Percentiles rank a stretch among this genome's conserved stretches.
Conservation (phyloP, 2,329 filamentous ascomycete genomes). For the Penicillium sp. region DNA sequence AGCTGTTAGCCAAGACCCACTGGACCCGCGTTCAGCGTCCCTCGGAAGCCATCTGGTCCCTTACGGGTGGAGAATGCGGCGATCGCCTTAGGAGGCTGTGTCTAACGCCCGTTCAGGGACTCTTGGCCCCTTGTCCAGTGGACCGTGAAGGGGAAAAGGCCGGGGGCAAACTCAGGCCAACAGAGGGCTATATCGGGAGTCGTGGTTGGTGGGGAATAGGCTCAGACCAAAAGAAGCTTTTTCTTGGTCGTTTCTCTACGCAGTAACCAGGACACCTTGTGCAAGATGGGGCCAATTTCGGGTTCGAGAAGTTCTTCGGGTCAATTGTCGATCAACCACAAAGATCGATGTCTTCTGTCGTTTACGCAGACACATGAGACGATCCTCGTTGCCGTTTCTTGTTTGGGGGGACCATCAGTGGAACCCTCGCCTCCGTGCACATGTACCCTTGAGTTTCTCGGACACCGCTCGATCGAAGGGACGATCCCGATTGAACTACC, state of each 20-base stretch:
- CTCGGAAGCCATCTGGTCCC: slow-evolving; percentile 34
- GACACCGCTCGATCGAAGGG: slow-evolving; percentile 3
- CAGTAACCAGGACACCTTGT: background rate
- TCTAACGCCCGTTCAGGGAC: slow-evolving; percentile 23
- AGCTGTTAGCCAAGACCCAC: slow-evolving; percentile 28
- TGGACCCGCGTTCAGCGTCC: slow-evolving; percentile 27
- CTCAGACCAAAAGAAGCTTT: background rate
- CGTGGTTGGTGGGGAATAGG: background rate
- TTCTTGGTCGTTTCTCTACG: background rate
- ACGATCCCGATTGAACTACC: slow-evolving; percentile 7
- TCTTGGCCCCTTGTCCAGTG: slow-evolving; percentile 6
- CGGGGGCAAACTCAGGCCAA: background rate
- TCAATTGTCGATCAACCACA: slow-evolving; percentile 8
- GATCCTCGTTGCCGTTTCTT: slow-evolving; percentile 21
- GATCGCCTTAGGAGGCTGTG: slow-evolving; percentile 27
- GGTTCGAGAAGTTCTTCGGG: slow-evolving; percentile 13
- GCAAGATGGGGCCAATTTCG: slow-evolving; percentile 1
- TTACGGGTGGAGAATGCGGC: slow-evolving; percentile 37
- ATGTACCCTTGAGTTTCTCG: slow-evolving; percentile 1
- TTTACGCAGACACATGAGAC: no score
- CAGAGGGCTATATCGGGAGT: background rate
- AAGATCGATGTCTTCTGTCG: slow-evolving; percentile 5
- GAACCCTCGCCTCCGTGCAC: slow-evolving; percentile 18
- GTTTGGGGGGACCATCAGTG: slow-evolving; percentile 28
- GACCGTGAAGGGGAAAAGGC: background rate